phyloP scores from a whole-genome alignment of 805 yeast species.

The Monosporozyma aquatica region DNA sequence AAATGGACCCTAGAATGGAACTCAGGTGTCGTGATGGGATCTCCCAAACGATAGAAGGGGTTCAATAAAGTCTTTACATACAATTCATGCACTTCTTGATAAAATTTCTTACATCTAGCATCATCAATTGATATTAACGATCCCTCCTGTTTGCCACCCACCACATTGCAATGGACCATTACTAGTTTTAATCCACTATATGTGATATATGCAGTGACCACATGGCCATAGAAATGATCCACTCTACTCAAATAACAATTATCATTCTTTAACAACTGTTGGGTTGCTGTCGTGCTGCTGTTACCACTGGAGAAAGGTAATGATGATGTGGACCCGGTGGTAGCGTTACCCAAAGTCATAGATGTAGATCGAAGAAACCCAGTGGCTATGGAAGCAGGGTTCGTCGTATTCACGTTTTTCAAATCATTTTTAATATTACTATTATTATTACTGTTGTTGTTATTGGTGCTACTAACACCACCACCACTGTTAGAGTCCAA shows the following conservation, averaged over 20 bases:
- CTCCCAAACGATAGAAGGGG: constrained; percentile 76
- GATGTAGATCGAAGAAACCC: constrained; percentile 20
- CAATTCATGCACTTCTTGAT: constrained; percentile 75
- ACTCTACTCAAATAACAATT: constrained; percentile 57
- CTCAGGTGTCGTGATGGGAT: constrained; percentile 59
- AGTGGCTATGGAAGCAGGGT: constrained; percentile 1
- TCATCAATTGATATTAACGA: constrained; percentile 38
- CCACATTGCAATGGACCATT: constrained; percentile 47
- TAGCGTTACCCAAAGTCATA: background rate
- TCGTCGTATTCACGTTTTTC: too few relatives aligned
- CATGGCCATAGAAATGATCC: constrained; percentile 77
- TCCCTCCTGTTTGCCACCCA: constrained; percentile 10
- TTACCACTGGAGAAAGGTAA: constrained; percentile 7
- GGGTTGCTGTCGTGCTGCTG: constrained; percentile 6
- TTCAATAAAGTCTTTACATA: constrained; percentile 77
- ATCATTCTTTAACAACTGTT: constrained; percentile 9
- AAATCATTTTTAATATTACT: too few relatives aligned
- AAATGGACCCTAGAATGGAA: constrained; percentile 54
- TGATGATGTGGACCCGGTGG: too few relatives aligned
- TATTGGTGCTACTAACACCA: too few relatives aligned
- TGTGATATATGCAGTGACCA: constrained; percentile 77
- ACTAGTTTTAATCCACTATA: constrained; percentile 81
- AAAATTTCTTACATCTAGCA: constrained; percentile 71
- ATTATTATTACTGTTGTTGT: too few relatives aligned
- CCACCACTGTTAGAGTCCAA: too few relatives aligned